These are phyloP conservation scores for Aspergillus arachidicola DNA, from an alignment of 2,329 filamentous ascomycete genomes.

Conservation along the genomic window DNA sequence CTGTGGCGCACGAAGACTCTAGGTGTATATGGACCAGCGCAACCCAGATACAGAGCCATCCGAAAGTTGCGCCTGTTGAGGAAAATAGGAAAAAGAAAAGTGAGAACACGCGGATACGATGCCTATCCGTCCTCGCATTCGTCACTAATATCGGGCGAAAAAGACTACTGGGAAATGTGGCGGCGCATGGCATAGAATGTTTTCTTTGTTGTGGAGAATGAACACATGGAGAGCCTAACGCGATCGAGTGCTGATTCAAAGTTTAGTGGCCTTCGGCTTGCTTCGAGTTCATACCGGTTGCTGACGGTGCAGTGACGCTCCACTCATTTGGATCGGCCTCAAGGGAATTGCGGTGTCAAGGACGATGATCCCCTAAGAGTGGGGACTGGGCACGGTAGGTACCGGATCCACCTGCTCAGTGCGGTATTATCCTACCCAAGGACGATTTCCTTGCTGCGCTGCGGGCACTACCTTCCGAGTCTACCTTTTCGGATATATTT, in stretches of 20 bases:
- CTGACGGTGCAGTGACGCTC: neutral
- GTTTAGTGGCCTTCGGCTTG: neutral
- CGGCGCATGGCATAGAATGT: slow-evolving; percentile 1
- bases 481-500: slow-evolving; percentile 2
- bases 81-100: neutral
- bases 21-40: neutral
- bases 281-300: slow-evolving; percentile 1
- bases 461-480: neutral
- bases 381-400: neutral
- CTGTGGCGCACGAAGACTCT: neutral
- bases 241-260: neutral
- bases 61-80: neutral
- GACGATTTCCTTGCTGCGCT: neutral
- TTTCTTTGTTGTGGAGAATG: slow-evolving; percentile 3
- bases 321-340: neutral
- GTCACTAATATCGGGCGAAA: neutral
- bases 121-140: neutral
- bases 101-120: neutral
- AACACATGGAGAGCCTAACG: slow-evolving; percentile 2
- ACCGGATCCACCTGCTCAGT: neutral
- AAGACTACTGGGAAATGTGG: neutral
- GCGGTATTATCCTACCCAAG: neutral
- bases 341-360: slow-evolving; percentile 5
- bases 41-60: neutral
- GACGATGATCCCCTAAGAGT: slow-evolving; percentile 1